These are phyloP conservation scores for Termitomyces titanicus DNA, from an alignment of 768 basidiomycete genomes.

Conservation along the genomic window DNA sequence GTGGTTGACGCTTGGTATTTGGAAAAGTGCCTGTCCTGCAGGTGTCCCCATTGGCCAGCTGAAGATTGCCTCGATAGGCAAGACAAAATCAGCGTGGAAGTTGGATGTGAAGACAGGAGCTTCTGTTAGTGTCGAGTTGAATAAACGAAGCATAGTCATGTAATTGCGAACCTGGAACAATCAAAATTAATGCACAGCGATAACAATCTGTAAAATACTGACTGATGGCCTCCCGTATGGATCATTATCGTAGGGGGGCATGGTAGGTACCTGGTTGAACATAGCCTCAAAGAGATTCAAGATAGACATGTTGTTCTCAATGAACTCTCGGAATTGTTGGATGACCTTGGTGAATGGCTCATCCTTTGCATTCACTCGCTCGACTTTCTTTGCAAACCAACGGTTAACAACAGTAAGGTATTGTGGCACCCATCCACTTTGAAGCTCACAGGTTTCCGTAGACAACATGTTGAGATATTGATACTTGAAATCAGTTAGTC, in stretches of 20 bases:
- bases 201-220: no score
- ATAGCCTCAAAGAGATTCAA: slow-evolving; percentile 6
- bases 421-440: slow-evolving; percentile 8
- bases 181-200: no score
- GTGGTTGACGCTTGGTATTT: slow-evolving; percentile 40
- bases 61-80: slow-evolving; percentile 45
- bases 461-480: no score
- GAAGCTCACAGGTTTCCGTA: background rate
- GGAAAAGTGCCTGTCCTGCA: slow-evolving; percentile 30
- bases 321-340: slow-evolving; percentile 5
- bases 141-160: no score
- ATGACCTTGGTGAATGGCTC: slow-evolving; percentile 1
- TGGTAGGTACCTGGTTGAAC: slow-evolving; percentile 11
- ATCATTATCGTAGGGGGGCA: slow-evolving; percentile 8
- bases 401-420: background rate
- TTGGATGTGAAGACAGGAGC: slow-evolving; percentile 36
- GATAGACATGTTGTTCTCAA: slow-evolving; percentile 3
- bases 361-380: background rate
- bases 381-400: slow-evolving; percentile 5
- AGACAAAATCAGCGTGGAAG: slow-evolving; percentile 36
- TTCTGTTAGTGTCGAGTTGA: no score
- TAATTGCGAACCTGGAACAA: no score
- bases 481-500: no score
- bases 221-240: slow-evolving; percentile 6
- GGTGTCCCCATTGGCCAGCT: slow-evolving; percentile 35